These are phyloP conservation scores for Pythium brassicae DNA, from an alignment of 352 stramenopile species.

Conservation along the genomic window DNA sequence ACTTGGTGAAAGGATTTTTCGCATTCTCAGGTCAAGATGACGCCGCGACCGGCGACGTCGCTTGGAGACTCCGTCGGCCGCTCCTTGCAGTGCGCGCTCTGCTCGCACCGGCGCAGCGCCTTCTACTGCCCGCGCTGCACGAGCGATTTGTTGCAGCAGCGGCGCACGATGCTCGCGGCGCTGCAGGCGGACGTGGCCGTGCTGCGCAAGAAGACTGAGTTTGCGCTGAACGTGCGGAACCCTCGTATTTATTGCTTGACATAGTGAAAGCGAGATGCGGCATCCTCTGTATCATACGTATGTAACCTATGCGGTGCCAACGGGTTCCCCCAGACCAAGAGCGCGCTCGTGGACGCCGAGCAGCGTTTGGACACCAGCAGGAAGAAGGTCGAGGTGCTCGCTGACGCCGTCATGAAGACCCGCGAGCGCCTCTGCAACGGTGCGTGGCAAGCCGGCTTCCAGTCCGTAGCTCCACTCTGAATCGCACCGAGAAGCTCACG, in stretches of 20 bases:
- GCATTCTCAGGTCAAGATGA: neutral
- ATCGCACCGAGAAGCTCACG: neutral
- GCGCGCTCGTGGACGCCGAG: conserved; percentile 45
- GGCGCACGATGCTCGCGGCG: conserved; percentile 65
- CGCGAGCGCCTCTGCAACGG: conserved; percentile 64
- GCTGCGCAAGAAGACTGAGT: conserved; percentile 74
- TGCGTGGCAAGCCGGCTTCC: conserved; percentile 10
- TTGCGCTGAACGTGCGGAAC: conserved; percentile 50
- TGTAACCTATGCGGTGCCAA: too few species aligned
- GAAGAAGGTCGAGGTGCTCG: conserved; percentile 50
- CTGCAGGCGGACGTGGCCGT: conserved; percentile 77
- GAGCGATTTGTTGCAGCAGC: conserved; percentile 65
- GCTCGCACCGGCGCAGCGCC: conserved; percentile 30
- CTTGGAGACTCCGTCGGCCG: neutral
- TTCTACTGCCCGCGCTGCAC: conserved; percentile 71
- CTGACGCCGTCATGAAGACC: conserved; percentile 66
- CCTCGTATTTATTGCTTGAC: neutral
- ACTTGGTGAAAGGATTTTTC: too few species aligned
- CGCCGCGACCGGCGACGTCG: neutral
- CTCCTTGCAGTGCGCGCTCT: conserved; percentile 51
- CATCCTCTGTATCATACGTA: neutral
- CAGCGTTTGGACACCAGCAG: conserved; percentile 41
- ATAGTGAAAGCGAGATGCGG: neutral
- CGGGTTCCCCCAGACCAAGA: conserved; percentile 32
- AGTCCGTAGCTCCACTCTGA: neutral